Evolutionary conservation across 2,329 filamentous ascomycete genomes (phyloP).

Genomic region (Aspergillus neotritici): DNA sequence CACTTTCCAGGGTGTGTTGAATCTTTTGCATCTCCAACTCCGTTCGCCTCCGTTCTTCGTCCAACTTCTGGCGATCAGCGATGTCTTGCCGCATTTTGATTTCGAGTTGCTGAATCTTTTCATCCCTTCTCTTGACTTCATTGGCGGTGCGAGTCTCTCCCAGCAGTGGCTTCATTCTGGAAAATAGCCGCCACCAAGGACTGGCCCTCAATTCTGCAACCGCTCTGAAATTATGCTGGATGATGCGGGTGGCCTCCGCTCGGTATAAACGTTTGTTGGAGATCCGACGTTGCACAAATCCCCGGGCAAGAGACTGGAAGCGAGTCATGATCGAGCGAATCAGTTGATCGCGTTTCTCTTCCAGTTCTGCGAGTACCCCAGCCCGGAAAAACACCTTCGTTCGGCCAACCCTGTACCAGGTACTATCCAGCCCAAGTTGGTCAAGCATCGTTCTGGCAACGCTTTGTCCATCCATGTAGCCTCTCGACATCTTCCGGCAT

Average conservation of each 20-base stretch:
- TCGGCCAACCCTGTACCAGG: conserved; percentile 85
- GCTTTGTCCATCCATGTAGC: conserved; percentile 83
- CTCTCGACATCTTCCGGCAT: conserved; percentile 79
- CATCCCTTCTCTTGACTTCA: conserved; percentile 91
- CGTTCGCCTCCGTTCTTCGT: conserved; percentile 84
- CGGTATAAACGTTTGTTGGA: conserved; percentile 92
- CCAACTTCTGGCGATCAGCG: conserved; percentile 68
- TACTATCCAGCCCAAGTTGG: conserved; percentile 75
- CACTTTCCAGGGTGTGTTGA: conserved; percentile 90
- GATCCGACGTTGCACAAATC: conserved; percentile 79
- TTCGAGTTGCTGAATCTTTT: conserved; percentile 83
- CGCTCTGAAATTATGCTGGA: conserved; percentile 88
- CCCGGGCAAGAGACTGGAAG: conserved; percentile 88
- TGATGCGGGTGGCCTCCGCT: conserved; percentile 87
- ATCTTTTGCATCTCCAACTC: conserved; percentile 83
- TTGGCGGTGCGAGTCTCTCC: conserved; percentile 86
- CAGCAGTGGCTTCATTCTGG: conserved; percentile 90
- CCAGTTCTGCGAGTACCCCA: conserved; percentile 89
- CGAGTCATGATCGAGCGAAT: conserved; percentile 90
- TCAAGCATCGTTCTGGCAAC: conserved; percentile 83
- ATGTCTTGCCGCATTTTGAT: conserved; percentile 74
- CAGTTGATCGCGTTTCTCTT: conserved; percentile 88
- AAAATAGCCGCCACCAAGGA: conserved; percentile 95
- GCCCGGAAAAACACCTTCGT: conserved; percentile 98
- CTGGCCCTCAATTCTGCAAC: conserved; percentile 86